These are phyloP conservation scores for Lactarius sp. DNA, from an alignment of 768 basidiomycete genomes.

Conservation along the genomic window DNA sequence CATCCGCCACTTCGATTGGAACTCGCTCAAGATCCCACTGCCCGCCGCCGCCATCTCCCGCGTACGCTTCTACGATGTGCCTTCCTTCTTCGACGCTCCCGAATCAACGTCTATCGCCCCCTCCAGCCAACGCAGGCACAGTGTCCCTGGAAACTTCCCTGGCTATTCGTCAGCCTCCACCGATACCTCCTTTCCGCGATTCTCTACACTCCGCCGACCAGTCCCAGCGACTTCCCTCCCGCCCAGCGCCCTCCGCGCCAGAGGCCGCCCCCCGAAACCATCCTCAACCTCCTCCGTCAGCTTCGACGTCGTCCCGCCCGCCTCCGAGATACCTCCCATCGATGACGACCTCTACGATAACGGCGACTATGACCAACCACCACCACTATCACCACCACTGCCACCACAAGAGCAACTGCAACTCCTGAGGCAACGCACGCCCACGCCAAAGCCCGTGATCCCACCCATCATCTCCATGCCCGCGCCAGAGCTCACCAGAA, in stretches of 20 bases:
- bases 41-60: constrained; percentile 27
- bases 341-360: constrained; percentile 23
- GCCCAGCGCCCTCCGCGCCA: constrained; percentile 17
- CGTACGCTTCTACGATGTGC: constrained; percentile 21
- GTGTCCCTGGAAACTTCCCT: constrained; percentile 20
- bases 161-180: constrained; percentile 18
- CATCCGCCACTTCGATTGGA: constrained; percentile 22
- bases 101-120: neutral
- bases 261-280: constrained; percentile 14
- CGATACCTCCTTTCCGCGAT: constrained; percentile 1
- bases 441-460: constrained; percentile 13
- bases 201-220: constrained; percentile 4
- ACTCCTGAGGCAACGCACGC: neutral
- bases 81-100: neutral
- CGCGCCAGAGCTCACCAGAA: constrained; percentile 6
- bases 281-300: constrained; percentile 26
- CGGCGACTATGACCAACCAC: neutral
- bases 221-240: constrained; percentile 22
- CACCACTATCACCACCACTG: neutral
- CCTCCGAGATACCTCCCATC: constrained; percentile 21
- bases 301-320: constrained; percentile 19
- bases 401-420: no score
- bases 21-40: constrained; percentile 25
- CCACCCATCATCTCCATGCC: constrained; percentile 22
- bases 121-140: constrained; percentile 10